Percentiles rank a stretch among this genome's conserved stretches.
phyloP scores from a whole-genome alignment of 768 basidiomycete species.

The Pisolithus albus region DNA sequence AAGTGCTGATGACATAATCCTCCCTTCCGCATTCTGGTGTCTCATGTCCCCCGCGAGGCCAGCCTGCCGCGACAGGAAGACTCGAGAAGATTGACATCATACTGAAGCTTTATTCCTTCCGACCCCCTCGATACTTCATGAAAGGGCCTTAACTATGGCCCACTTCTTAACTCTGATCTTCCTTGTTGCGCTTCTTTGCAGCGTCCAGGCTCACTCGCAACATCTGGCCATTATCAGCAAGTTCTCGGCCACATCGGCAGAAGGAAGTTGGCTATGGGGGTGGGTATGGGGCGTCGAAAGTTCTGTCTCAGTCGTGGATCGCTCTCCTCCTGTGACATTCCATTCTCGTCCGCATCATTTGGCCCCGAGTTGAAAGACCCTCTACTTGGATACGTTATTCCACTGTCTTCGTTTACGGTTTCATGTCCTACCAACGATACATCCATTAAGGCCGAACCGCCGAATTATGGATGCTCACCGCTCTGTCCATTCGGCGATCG shows the following conservation, averaged over 20 bases:
- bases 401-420: constrained; percentile 55
- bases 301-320: constrained; percentile 71
- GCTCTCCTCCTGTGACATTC: constrained; percentile 63
- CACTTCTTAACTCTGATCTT: not conserved
- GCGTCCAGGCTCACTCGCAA: constrained; percentile 4
- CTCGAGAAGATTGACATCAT: not conserved
- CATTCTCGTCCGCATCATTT: constrained; percentile 69
- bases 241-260: constrained; percentile 36
- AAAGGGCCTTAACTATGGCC: constrained; percentile 14
- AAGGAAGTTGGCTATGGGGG: constrained; percentile 50
- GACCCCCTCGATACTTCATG: not conserved
- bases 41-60: not conserved
- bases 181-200: constrained; percentile 4
- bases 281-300: constrained; percentile 68
- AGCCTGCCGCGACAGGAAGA: not conserved
- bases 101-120: not conserved
- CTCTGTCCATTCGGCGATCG: constrained; percentile 53
- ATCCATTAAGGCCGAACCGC: not conserved
- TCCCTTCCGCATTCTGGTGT: not conserved
- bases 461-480: constrained; percentile 61
- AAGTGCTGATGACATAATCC: not conserved
- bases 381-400: constrained; percentile 66
- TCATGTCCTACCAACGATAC: constrained; percentile 40
- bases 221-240: constrained; percentile 20
- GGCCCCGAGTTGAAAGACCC: constrained; percentile 65